A percentile compares a stretch with the other conserved stretches of the same genome.
Evolutionary conservation across 768 basidiomycete genomes (phyloP).

Genomic region (Suillus plorans): DNA sequence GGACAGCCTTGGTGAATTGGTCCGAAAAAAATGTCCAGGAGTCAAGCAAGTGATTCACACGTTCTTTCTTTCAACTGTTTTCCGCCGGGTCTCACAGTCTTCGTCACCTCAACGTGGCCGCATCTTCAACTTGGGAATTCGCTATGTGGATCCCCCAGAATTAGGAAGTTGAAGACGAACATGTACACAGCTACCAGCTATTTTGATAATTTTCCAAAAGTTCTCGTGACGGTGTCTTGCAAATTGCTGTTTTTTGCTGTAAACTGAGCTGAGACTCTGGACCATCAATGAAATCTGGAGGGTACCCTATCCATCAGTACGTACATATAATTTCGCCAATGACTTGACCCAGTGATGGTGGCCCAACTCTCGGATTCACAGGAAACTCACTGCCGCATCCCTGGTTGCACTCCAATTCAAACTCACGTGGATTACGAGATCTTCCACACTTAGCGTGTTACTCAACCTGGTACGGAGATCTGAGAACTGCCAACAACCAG

Average conservation of each 20-base stretch:
- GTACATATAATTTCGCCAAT: not conserved
- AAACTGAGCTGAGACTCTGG: no score
- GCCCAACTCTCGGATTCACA: conserved; percentile 2
- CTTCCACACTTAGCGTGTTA: conserved; percentile 20
- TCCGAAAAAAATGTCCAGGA: not conserved
- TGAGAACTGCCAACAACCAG: not conserved
- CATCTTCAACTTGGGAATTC: conserved; percentile 23
- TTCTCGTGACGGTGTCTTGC: not conserved
- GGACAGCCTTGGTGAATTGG: not conserved
- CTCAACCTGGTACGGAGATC: conserved; percentile 14
- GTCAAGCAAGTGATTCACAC: conserved; percentile 5
- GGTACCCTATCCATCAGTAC: not conserved
- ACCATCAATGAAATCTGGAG: not conserved
- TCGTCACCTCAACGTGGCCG: conserved; percentile 15
- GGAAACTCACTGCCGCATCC: conserved; percentile 1
- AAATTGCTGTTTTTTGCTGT: not conserved
- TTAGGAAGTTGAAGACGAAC: not conserved
- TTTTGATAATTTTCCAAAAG: not conserved
- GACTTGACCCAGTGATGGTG: conserved; percentile 2
- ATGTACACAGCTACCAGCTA: no score
- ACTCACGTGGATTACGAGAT: conserved; percentile 6
- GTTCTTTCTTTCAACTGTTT: conserved; percentile 1
- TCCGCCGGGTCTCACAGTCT: conserved; percentile 27
- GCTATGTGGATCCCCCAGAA: conserved; percentile 20
- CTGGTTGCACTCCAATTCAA: conserved; percentile 3